Conservation (phyloP, 177 flowering plant genomes). For the Vitis hybrid region DNA sequence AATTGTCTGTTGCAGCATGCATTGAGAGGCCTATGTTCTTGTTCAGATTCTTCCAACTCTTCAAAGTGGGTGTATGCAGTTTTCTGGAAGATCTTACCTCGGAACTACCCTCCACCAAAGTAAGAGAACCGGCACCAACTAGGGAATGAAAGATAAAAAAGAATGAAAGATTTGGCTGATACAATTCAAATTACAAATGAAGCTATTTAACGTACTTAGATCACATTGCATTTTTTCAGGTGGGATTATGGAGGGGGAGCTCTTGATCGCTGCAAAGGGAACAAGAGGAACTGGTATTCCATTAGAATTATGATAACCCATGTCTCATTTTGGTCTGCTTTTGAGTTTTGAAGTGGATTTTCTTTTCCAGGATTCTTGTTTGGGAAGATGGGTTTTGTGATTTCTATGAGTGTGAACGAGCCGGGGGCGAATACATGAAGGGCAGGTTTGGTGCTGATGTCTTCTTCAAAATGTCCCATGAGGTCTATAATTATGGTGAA, state of each 20-base stretch:
- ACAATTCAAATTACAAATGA: no score
- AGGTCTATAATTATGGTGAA: constrained; percentile 83
- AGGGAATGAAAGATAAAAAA: no score
- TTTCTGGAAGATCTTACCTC: constrained; percentile 76
- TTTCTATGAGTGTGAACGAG: constrained; percentile 59
- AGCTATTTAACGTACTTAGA: background rate
- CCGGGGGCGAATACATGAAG: constrained; percentile 35
- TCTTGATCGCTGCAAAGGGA: constrained; percentile 74
- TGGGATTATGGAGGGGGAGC: constrained; percentile 74
- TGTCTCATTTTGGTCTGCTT: background rate
- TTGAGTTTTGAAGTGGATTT: constrained; percentile 8
- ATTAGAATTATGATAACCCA: background rate
- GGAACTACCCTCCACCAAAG: constrained; percentile 89
- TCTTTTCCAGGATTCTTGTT: constrained; percentile 67
- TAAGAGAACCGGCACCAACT: constrained; percentile 23
- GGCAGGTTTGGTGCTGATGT: constrained; percentile 72
- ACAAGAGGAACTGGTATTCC: constrained; percentile 78
- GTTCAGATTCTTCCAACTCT: constrained; percentile 41
- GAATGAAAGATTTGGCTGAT: no score
- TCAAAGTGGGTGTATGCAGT: constrained; percentile 83
- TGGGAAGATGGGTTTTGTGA: constrained; percentile 92
- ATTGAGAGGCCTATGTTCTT: constrained; percentile 66
- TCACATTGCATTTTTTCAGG: constrained; percentile 38
- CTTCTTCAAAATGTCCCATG: constrained; percentile 88
- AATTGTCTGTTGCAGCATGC: constrained; percentile 74